Evolutionary conservation across 2,329 filamentous ascomycete genomes (phyloP), one percentile per base, ranked within the genome.

Genomic region (Fusarium sp.): DNA sequence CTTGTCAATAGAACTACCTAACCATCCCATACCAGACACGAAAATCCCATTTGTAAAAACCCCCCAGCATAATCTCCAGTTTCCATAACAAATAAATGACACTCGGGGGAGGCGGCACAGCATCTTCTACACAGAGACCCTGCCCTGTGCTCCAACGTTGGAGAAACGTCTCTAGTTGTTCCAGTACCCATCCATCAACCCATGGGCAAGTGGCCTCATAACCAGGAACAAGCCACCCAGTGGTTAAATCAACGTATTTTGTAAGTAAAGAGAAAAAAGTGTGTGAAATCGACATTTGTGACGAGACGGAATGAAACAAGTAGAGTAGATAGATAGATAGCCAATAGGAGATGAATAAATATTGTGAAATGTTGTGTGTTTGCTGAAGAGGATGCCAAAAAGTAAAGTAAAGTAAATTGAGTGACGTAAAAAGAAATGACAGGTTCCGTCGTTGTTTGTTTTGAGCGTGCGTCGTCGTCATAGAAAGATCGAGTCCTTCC

Each of bases 381-480:
- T 46, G 42, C 23, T 46, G 14, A 46, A 46, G 23, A 46, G 23
- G 42, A 46, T 46, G 42, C 42, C 42, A 25, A 46, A 46, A 29
- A 29, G 27, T 29, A 29, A 11, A 44, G 40, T 44, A 44, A 44
- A 40, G 38, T 42, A 42, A 42, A 20, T 27, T 46, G 42, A 46
- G 23, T 27, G 14, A 46, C 42, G 42, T 70, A 65, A 67, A 65
- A 67, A 54, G 46, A 65, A 49, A 53, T 58, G 62, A 58, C 36
- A 38, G 33, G 55, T 69, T 53, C 64, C 36, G 60, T 70, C 31
- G 57, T 55, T 46, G 42, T 46, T 25, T 46, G 42, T 46, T 23
- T 25, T 46, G 14, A 25, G 46, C 49, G 59, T 62, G 62, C 51
- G 64, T 65, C 27, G 58, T 62, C 53, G 64, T 70, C 68, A 59